These are phyloP conservation scores for Apiospora hydei DNA, from an alignment of 2,329 filamentous ascomycete species.

Conservation along the genomic window DNA sequence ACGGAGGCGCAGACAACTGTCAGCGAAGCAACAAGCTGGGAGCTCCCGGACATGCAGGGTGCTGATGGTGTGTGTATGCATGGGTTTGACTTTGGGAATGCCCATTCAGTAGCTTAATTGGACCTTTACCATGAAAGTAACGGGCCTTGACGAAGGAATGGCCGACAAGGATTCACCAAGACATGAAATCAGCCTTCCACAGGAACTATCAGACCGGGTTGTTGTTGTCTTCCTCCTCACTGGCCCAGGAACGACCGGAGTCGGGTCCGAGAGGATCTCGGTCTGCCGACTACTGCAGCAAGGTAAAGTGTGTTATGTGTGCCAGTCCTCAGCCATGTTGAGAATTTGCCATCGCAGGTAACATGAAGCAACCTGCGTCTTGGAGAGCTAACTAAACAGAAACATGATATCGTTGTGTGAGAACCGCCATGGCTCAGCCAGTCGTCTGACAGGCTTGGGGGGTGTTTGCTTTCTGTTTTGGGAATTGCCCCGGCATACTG, in stretches of 20 bases:
- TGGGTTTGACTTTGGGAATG: slow-evolving; percentile 13
- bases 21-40: not conserved
- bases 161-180: not conserved
- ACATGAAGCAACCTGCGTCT: not conserved
- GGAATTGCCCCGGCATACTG: slow-evolving; percentile 1
- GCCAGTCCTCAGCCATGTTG: not conserved
- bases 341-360: not conserved
- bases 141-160: not conserved
- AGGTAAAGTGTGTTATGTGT: not conserved
- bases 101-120: slow-evolving; percentile 5
- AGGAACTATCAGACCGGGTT: not conserved
- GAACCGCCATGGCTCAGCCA: not conserved
- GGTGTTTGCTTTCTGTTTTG: not conserved
- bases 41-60: not conserved
- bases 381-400: not conserved
- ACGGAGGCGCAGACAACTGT: slow-evolving; percentile 11
- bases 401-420: not conserved
- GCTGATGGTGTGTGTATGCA: not conserved
- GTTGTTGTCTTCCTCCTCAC: not conserved
- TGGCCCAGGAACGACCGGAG: slow-evolving; percentile 9
- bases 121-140: not conserved
- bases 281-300: not conserved
- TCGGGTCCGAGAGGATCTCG: not conserved
- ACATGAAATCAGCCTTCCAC: not conserved
- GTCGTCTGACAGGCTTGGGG: not conserved